A percentile compares a stretch with the other conserved stretches of the same genome.
Evolutionary conservation across 108 stramenopile species (phyloP).

Genomic region (Pseudonitzschia pungens): DNA sequence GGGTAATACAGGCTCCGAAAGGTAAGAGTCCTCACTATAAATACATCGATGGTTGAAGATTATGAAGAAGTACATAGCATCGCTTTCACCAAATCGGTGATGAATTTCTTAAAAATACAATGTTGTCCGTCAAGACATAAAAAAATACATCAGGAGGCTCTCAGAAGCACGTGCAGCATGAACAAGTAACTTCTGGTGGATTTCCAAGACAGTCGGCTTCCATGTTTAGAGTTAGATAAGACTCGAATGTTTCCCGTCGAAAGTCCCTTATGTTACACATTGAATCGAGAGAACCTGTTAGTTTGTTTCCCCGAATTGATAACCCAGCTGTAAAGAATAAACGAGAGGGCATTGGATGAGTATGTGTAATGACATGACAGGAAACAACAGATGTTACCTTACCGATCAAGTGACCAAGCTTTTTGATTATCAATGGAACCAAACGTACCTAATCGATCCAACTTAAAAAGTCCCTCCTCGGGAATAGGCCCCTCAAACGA

Average conservation of each 20-base stretch:
- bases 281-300: constrained; percentile 37
- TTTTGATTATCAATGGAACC: not conserved
- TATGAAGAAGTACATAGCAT: too few relatives aligned
- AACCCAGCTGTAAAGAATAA: constrained; percentile 22
- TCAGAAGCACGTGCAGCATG: constrained; percentile 37
- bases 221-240: constrained; percentile 28
- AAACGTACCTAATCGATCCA: constrained; percentile 36
- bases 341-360: not conserved
- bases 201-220: constrained; percentile 35
- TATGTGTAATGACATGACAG: not conserved
- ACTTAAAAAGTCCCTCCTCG: constrained; percentile 13
- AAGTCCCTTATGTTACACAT: constrained; percentile 32
- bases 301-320: constrained; percentile 30
- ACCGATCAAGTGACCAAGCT: not conserved
- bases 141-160: not conserved
- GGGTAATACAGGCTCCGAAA: too few relatives aligned
- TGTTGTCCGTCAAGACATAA: not conserved
- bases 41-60: too few relatives aligned
- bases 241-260: constrained; percentile 21
- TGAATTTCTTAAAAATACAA: not conserved
- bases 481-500: constrained; percentile 54
- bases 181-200: constrained; percentile 31
- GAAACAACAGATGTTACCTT: not conserved
- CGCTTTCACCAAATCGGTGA: too few relatives aligned
- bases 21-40: too few relatives aligned